Conservation (phyloP, 164 flowering plant genomes). For the Sedum album region DNA sequence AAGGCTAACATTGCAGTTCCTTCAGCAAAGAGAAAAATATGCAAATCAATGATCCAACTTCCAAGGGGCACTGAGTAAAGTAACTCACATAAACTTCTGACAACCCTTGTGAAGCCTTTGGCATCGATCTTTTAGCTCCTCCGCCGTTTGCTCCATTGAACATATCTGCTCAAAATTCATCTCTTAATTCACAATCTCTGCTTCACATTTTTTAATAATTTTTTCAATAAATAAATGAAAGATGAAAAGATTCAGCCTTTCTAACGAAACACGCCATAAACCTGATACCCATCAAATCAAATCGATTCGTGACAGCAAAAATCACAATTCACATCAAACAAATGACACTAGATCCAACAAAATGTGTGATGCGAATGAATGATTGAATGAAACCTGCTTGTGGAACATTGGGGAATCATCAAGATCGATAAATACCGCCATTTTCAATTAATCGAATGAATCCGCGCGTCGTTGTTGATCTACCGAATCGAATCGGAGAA, state of each 20-base stretch:
- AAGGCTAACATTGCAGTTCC: not conserved
- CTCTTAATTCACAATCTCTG: not conserved
- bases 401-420: constrained; percentile 73
- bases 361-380: not conserved
- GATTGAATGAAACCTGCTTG: constrained; percentile 35
- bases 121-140: constrained; percentile 79
- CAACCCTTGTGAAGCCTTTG: constrained; percentile 65
- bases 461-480: not conserved
- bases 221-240: not conserved
- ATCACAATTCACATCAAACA: no score
- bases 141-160: constrained; percentile 53
- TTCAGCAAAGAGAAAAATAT: no score
- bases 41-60: no score
- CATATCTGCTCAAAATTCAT: constrained; percentile 31
- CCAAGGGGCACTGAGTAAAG: not conserved
- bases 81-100: constrained; percentile 61
- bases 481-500: not conserved
- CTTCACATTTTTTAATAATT: not conserved
- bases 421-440: constrained; percentile 43
- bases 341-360: not conserved
- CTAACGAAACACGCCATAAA: not conserved
- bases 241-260: not conserved
- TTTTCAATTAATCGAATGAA: constrained; percentile 5
- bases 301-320: not conserved
- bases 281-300: not conserved